Conservation (phyloP, 352 stramenopile genomes). For the Phytophthora niederhauseri region DNA sequence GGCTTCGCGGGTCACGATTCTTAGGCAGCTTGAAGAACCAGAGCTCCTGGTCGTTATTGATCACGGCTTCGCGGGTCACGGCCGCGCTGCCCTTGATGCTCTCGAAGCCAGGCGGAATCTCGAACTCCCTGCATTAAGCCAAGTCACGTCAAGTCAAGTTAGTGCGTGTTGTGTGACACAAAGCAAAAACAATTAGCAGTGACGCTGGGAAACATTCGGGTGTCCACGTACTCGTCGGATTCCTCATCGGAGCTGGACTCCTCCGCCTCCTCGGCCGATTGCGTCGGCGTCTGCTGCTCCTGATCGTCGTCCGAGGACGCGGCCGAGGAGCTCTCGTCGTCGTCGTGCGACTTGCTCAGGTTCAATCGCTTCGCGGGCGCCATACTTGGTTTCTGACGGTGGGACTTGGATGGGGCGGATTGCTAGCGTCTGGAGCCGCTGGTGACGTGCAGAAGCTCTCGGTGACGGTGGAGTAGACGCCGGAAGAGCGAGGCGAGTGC, state of each 20-base stretch:
- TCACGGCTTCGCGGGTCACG: slow-evolving; percentile 24
- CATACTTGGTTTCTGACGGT: slow-evolving; percentile 37
- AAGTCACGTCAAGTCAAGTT: slow-evolving; percentile 23
- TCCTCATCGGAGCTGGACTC: slow-evolving; percentile 54
- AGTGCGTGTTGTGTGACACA: too few relatives aligned
- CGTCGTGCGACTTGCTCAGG: slow-evolving; percentile 51
- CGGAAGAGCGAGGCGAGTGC: slow-evolving; percentile 2
- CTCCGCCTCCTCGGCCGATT: slow-evolving; percentile 22
- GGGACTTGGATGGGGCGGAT: slow-evolving; percentile 8
- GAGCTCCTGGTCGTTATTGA: too few relatives aligned
- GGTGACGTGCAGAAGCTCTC: not conserved
- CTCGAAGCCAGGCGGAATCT: slow-evolving; percentile 79
- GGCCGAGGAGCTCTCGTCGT: slow-evolving; percentile 42
- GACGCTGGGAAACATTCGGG: slow-evolving; percentile 1
- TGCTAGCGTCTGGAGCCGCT: slow-evolving; percentile 14
- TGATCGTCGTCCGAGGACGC: slow-evolving; percentile 51
- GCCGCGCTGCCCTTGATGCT: slow-evolving; percentile 60
- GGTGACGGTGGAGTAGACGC: slow-evolving; percentile 6
- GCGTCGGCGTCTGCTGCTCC: slow-evolving; percentile 22
- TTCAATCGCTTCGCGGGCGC: slow-evolving; percentile 66
- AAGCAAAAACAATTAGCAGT: slow-evolving; percentile 1
- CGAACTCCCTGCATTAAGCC: slow-evolving; percentile 62
- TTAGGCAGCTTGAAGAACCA: slow-evolving; percentile 89
- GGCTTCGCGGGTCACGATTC: slow-evolving; percentile 62
- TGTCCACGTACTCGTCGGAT: slow-evolving; percentile 53